Percentiles rank a stretch among this genome's conserved stretches.
Conservation (phyloP, 768 basidiomycete genomes). For the Leccinum aurantiacum region DNA sequence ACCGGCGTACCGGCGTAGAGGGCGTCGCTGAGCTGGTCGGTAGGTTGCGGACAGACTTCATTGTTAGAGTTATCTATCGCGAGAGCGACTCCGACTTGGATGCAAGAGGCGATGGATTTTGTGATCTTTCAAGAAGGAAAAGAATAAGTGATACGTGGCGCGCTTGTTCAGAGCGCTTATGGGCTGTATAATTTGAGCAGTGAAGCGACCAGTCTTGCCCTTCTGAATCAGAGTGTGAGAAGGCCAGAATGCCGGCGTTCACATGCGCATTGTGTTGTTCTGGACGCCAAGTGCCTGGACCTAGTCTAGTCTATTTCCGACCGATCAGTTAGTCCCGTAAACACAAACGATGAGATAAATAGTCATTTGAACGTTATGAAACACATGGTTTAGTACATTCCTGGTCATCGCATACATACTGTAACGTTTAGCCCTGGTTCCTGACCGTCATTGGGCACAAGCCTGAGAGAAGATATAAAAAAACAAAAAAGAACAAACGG, state of each 20-base stretch:
- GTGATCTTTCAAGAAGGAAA: neutral
- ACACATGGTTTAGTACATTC: neutral
- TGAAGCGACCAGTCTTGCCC: conserved; percentile 2
- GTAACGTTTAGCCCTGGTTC: neutral
- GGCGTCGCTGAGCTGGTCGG: conserved; percentile 19
- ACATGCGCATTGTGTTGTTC: neutral
- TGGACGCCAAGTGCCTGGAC: neutral
- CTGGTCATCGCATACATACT: neutral
- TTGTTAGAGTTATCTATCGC: conserved; percentile 20
- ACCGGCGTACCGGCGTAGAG: conserved; percentile 25
- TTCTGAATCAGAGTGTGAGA: neutral
- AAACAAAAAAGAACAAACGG: neutral
- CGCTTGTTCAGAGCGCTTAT: conserved; percentile 12
- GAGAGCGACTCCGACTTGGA: conserved; percentile 34
- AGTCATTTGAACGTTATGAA: neutral
- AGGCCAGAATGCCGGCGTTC: neutral
- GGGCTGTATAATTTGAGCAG: conserved; percentile 21
- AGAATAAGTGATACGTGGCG: neutral
- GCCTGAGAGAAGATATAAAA: neutral
- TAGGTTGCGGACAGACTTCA: conserved; percentile 25
- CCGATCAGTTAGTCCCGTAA: too few relatives aligned
- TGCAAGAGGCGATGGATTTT: conserved; percentile 19
- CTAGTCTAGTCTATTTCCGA: too few relatives aligned
- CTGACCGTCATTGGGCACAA: neutral
- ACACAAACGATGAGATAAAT: neutral